These are phyloP conservation scores for Trametes elegans DNA, from an alignment of 768 basidiomycete species.

Conservation along the genomic window DNA sequence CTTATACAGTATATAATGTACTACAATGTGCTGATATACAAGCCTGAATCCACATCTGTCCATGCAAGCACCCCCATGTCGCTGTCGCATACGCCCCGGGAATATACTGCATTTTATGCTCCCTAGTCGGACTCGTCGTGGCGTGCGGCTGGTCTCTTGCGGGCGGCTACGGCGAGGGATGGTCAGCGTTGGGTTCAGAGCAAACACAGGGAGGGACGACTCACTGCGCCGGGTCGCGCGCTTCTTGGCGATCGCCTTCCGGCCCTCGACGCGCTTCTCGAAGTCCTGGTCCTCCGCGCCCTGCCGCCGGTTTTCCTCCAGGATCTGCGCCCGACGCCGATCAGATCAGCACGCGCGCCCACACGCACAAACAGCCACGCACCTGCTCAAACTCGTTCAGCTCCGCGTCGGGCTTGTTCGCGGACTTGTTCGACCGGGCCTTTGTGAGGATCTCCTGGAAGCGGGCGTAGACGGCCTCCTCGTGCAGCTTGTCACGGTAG, in stretches of 20 bases:
- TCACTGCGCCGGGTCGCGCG: constrained; percentile 51
- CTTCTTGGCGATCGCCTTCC: constrained; percentile 79
- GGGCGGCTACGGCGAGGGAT: constrained; percentile 1
- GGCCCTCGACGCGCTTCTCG: constrained; percentile 81
- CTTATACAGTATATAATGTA: constrained; percentile 21
- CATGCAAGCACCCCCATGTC: too few species aligned
- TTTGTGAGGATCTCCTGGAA: constrained; percentile 93
- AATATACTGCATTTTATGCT: neutral
- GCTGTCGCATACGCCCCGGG: too few species aligned
- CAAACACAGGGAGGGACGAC: constrained; percentile 2
- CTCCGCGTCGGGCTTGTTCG: constrained; percentile 90
- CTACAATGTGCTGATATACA: constrained; percentile 19
- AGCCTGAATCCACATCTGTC: too few species aligned
- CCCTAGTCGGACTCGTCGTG: constrained; percentile 12
- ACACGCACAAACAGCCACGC: constrained; percentile 17
- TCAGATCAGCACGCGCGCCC: neutral
- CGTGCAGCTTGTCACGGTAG: constrained; percentile 96
- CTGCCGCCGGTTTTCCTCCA: constrained; percentile 78
- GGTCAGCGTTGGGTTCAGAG: too few species aligned
- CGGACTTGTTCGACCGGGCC: constrained; percentile 87
- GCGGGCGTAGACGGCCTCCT: constrained; percentile 70
- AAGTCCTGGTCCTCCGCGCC: constrained; percentile 91
- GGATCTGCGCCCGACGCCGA: constrained; percentile 49
- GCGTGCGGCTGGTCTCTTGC: constrained; percentile 15
- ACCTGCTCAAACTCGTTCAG: constrained; percentile 93